Evolutionary conservation across 1,284 basidiomycete genomes (phyloP), one percentile per base, ranked within the genome.

Genomic region (Pseudozyma sp.): DNA sequence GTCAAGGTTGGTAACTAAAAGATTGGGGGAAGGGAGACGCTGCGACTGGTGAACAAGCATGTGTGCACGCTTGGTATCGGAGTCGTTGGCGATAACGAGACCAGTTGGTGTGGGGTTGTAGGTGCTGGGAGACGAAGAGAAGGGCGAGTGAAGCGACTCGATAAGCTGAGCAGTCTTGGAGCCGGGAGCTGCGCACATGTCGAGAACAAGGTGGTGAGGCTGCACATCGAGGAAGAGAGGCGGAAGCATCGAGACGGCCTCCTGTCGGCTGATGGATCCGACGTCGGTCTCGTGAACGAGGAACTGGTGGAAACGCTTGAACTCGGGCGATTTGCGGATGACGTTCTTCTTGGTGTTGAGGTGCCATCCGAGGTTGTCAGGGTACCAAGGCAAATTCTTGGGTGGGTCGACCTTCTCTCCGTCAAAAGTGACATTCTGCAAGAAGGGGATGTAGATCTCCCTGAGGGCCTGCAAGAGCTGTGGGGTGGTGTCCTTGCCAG

Each of bases 171-270:
- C 93, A 7, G 94, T 95, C 90, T 99, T 99, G 36, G 94, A 97
- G 14, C 97, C 97, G 1, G 97, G 97, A 1, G 97, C 96, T n/a
- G 97, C 97, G 84, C 96, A 99, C 92, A 97, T 94, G 86, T 99
- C 96, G 78, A 99, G 90, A 14, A 84, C 83, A 39, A 83, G 59
- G 59, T 84, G 83, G 53, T 83, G 70, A 8, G 79, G 81, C 50
- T 94, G 88, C n/a, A 99, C 94, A 70, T 96, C 92, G 52, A 99
- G 89, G 79, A 99, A 91, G 2, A 99, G 89, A 1, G 97, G 96
- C 5, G 97, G 97, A 21, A 99, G 88, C 97, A 99, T 99, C 81
- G 94, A 97, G 57, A 99, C 97, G 21, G 94, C 95, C 86, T 99
- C 97, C 86, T 98, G 95, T 21, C 97, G 89, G 11, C 94, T 97